A percentile compares a stretch with the other conserved stretches of the same genome.
Evolutionary conservation across 345 rosid species (phyloP).

Genomic region (Combretum micranthum): DNA sequence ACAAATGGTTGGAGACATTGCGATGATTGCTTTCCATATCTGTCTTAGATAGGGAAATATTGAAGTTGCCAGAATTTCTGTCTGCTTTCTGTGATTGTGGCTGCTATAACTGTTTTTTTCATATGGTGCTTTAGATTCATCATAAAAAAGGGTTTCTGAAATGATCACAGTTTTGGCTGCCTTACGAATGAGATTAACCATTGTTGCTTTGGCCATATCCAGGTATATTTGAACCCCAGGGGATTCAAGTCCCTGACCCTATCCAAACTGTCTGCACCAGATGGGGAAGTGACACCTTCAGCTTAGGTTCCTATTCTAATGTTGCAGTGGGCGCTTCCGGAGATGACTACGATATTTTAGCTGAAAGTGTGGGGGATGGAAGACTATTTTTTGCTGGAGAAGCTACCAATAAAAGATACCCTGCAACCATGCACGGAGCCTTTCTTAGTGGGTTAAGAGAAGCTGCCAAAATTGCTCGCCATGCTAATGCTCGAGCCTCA

Average conservation of each 20-base stretch:
- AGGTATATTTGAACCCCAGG: slow-evolving; percentile 95
- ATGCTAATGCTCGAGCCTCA: slow-evolving; percentile 48
- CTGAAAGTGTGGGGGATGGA: slow-evolving; percentile 97
- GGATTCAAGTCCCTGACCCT: slow-evolving; percentile 90
- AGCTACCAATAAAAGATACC: slow-evolving; percentile 91
- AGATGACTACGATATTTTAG: slow-evolving; percentile 94
- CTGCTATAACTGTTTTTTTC: not conserved
- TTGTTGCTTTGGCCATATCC: slow-evolving; percentile 13
- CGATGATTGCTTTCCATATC: no score
- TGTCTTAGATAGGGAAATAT: no score
- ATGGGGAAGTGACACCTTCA: slow-evolving; percentile 97
- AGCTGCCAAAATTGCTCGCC: slow-evolving; percentile 85
- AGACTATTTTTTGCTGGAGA: slow-evolving; percentile 98
- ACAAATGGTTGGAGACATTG: no score
- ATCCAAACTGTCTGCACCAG: slow-evolving; percentile 96
- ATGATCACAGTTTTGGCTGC: not conserved
- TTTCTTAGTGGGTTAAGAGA: slow-evolving; percentile 90
- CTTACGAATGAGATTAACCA: not conserved
- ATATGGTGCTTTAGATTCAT: not conserved
- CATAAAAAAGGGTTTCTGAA: not conserved
- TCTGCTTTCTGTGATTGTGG: no score
- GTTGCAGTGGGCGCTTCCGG: slow-evolving; percentile 99
- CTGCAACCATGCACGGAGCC: slow-evolving; percentile 99
- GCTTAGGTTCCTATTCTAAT: slow-evolving; percentile 94
- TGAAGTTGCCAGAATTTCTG: no score